Conservation (phyloP, 2,329 filamentous ascomycete species). For the Fonsecaea pedrosoi region DNA sequence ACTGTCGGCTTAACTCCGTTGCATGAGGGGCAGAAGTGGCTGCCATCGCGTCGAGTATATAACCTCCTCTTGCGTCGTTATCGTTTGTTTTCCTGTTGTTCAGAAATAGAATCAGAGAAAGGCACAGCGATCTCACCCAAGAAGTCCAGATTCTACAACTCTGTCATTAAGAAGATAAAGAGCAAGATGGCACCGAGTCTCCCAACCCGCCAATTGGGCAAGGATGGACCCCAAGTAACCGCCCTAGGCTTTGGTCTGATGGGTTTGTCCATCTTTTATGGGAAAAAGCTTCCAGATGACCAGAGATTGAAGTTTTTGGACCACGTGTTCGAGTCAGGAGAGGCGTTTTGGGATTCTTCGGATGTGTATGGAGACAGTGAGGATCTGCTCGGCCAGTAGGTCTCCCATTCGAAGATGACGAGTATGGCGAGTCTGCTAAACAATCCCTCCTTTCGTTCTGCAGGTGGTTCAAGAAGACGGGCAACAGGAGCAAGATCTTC, state of each 20-base stretch:
- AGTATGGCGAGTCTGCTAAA: background rate
- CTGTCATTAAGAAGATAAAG: background rate
- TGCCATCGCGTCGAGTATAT: background rate
- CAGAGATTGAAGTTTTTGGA: slow-evolving; percentile 52
- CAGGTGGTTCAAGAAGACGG: slow-evolving; percentile 56
- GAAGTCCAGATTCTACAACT: background rate
- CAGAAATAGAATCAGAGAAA: background rate
- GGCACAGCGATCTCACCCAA: background rate
- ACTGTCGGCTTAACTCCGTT: background rate
- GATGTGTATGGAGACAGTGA: slow-evolving; percentile 54
- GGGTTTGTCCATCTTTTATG: slow-evolving; percentile 44
- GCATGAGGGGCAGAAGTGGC: background rate
- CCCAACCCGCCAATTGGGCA: slow-evolving; percentile 40
- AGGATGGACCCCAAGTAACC: slow-evolving; percentile 42
- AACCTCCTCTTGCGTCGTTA: background rate
- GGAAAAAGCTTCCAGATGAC: slow-evolving; percentile 46
- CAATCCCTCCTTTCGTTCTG: slow-evolving; percentile 21
- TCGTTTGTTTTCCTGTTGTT: background rate
- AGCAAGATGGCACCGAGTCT: slow-evolving; percentile 19
- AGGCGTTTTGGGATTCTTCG: slow-evolving; percentile 37
- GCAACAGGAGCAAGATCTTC: slow-evolving; percentile 57
- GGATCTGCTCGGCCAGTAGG: slow-evolving; percentile 52
- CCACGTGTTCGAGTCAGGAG: slow-evolving; percentile 45
- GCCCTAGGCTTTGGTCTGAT: slow-evolving; percentile 42
- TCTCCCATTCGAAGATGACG: background rate